Evolutionary conservation across 2,329 filamentous ascomycete species (phyloP), one percentile per base, ranked within the genome.

Genomic region (Colletotrichum phormii): DNA sequence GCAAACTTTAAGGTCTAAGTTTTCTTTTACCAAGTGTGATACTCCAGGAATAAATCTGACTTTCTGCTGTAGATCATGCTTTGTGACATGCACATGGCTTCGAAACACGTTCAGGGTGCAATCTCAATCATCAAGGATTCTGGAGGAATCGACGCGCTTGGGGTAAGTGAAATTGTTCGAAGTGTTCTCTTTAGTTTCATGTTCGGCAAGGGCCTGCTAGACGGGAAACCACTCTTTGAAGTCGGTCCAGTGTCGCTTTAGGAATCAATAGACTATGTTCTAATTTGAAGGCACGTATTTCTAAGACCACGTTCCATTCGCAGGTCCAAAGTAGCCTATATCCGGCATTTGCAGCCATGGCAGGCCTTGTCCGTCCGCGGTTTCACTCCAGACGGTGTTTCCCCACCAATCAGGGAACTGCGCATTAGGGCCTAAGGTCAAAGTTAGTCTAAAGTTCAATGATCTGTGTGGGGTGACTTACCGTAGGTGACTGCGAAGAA

Each of bases 321-420:
- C 69, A 31, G 64, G 64, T 6, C 69, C 69, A 15, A 72, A 72
- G 13, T 72, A 72, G 58, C 69, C 69, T 4, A 72, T 64, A 1
- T 62, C 29, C 0, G 69, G 69, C 69, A 72, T 63, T 3, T 72
- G 15, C 7, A 68, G 2, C 69, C 69, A 72, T 3, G 69, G 69
- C 9, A 68, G 6, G 9, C 69, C 69, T 2, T 31, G 15, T 3
- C 69, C 69, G 18, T 72, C 69, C n/a, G 69, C 69, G 1, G 69
- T 72, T 31, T 72, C 62, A 26, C 61, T 31, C 70, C 70, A 72
- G 11, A 84, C 81, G 1, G 78, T 81, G 68, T 85, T 87, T 4
- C 86, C 86, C 86, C 86, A 88, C 86, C 89, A 91, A 0, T 78
- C 73, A 0, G 88, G 86, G 67, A 89, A 81, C 0, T 79, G 69